Evolutionary conservation across 371 early-diverging fungal species (phyloP).

Genomic region (Apophysomyces elegans): DNA sequence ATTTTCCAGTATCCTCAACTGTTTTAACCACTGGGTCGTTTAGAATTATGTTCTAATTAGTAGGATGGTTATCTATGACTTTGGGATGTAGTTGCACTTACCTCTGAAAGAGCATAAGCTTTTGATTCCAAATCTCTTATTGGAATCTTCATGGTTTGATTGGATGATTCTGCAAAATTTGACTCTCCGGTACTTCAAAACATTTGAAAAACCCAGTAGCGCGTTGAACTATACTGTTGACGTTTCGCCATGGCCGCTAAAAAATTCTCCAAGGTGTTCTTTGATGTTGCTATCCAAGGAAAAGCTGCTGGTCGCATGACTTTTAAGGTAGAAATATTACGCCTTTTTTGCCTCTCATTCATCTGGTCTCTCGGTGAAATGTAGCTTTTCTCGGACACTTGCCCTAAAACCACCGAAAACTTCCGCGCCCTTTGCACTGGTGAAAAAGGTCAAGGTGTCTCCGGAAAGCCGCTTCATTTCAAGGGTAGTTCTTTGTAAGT

Average conservation of each 20-base stretch:
- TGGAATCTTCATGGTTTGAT: no score
- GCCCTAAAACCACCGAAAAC: constrained; percentile 98
- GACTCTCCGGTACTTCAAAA: no score
- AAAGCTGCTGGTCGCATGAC: constrained; percentile 54
- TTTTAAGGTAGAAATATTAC: constrained; percentile 25
- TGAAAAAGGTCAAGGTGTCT: constrained; percentile 75
- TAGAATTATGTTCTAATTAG: no score
- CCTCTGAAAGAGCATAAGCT: no score
- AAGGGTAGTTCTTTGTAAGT: constrained; percentile 84
- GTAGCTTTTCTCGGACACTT: constrained; percentile 88
- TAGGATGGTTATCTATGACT: no score
- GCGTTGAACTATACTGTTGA: not conserved
- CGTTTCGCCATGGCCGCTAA: constrained; percentile 26
- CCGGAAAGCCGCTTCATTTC: constrained; percentile 72
- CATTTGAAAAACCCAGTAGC: not conserved
- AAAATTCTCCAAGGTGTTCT: constrained; percentile 55
- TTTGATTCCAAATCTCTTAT: no score
- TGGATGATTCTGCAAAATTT: no score
- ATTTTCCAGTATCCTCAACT: no score
- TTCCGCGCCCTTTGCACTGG: constrained; percentile 87
- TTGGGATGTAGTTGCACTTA: no score
- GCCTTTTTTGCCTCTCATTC: not conserved
- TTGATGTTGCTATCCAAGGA: constrained; percentile 64
- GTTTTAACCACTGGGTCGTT: no score
- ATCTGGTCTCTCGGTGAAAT: not conserved